Base-by-base conservation (phyloP, 2,329 filamentous ascomycete genomes). In the Stagonosporopsis cucurbitacearum region DNA sequence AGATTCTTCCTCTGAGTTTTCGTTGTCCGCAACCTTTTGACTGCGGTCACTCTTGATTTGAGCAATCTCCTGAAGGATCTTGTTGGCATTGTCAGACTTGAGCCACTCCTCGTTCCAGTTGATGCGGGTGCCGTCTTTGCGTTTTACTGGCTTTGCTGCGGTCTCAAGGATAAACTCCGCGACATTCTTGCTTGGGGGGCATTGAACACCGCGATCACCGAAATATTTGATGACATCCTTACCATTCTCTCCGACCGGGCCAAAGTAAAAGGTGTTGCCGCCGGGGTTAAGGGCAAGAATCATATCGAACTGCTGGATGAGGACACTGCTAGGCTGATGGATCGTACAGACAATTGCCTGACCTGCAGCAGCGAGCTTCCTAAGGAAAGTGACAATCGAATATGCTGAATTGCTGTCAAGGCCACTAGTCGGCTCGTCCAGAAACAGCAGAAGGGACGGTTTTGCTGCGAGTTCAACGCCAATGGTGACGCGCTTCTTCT, bases 101-200 rank as follows among this genome's bases (percentile, higher is more conserved):
- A 79, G 77, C 90, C 90, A 93, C 68, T 91, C 88, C 32, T 90
- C 83, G 67, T 89, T 88, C 90, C 90, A 93, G 68, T 92, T 82
- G 39, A 90, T 76, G 28, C 75, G 77, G 50, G 78, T 83, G 35
- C 85, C 86, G 43, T 87, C 80, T 20, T 72, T 65, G 26, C 80
- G 77, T 51, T 81, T 81, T 11, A 78, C 76, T 11, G 81, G 80
- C 62, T 86, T 86, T 0, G 84, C 85, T 2, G 85, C 85, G 3
- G 86, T 87, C 67, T 88, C 86, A 4, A 88, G 79, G 26, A 88
- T 84, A 71, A 88, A 88, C 62, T 88, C 86, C 3, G 86, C 86
- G 4, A 87, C 81, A 67, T 88, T 88, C 74, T 86, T 88, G 64
- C 75, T 84, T 0, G 86, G 84, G 2, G 88, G 88, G 54, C 88